Evolutionary conservation across 768 basidiomycete genomes (phyloP).

Genomic region (Clitopilus passeckerianus): DNA sequence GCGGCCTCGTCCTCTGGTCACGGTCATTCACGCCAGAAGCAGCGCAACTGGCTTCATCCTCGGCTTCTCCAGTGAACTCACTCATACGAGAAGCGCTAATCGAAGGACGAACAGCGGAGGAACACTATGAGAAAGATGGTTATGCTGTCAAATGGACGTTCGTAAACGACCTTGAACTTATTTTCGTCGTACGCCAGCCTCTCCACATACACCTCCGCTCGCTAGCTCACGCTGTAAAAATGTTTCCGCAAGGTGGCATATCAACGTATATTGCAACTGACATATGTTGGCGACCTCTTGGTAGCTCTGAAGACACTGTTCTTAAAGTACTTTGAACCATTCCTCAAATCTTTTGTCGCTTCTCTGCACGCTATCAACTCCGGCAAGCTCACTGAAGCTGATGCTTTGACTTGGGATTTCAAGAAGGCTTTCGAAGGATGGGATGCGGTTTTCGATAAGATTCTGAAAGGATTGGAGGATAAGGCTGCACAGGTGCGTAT

Average conservation of each 20-base stretch:
- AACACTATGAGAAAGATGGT: slow-evolving; percentile 90
- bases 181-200: slow-evolving; percentile 77
- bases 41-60: slow-evolving; percentile 58
- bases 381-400: slow-evolving; percentile 34
- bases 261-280: slow-evolving; percentile 91
- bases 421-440: slow-evolving; percentile 68
- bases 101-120: slow-evolving; percentile 78
- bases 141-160: slow-evolving; percentile 94
- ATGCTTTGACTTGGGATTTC: slow-evolving; percentile 60
- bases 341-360: slow-evolving; percentile 77
- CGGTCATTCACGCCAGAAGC: slow-evolving; percentile 91
- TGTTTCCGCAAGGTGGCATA: slow-evolving; percentile 72
- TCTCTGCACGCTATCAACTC: slow-evolving; percentile 65
- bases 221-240: not conserved
- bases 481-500: slow-evolving; percentile 60
- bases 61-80: slow-evolving; percentile 81
- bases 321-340: slow-evolving; percentile 80
- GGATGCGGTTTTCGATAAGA: slow-evolving; percentile 75
- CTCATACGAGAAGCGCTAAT: slow-evolving; percentile 90
- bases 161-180: slow-evolving; percentile 91
- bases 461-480: slow-evolving; percentile 70
- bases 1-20: slow-evolving; percentile 92
- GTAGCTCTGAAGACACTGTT: slow-evolving; percentile 78
- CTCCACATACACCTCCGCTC: slow-evolving; percentile 4
- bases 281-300: slow-evolving; percentile 90